Base-by-base conservation (phyloP, 2,329 filamentous ascomycete genomes). In the Coniosporium tulheliwenetii region DNA sequence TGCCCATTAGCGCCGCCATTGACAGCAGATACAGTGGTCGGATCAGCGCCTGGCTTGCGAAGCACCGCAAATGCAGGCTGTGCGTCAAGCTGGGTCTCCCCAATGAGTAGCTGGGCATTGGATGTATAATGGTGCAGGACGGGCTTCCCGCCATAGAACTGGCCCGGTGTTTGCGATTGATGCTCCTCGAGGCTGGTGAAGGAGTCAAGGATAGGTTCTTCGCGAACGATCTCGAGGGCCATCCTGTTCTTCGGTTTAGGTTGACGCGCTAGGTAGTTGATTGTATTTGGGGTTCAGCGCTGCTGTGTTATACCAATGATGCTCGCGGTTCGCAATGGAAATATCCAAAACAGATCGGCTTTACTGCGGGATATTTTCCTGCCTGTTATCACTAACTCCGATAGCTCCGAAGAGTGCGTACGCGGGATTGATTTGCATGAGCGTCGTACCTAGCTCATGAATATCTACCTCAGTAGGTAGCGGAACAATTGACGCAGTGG, bases 61-160 rank as follows among this genome's bases (percentile, higher is more conserved):
- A 71, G 48, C 66, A 52, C 47, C 42, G 71, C 41, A 41, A 66
- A 55, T 5, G 56, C 50, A 2, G 50, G 41, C 35, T 83, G 61
- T 41, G 61, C 61, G 33, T 67, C 66, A 16, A 69, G 60, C 49
- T 81, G 72, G 34, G 68, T 64, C 31, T 61, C 64, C 19, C 73
- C 65, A 14, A 79, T 62, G 51, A 73, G 71, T 2, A 79, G 72
- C 33, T 72, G 76, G 41, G 75, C 67, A 43, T 66, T 64, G 10
- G 64, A 49, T 33, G 71, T 66, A 51, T 79, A 73, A 48, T 72
- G 73, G 59, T 87, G 75, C 3, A 87, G 70, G 36, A 87, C 70
- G 1, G 82, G 76, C 52, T 81, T 83, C 26, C 73, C 75, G 49
- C 70, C 73, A 50, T 78, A 79, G 61, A 87, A 89, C 35, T 73